Conservation (phyloP, 495 filamentous ascomycete genomes). For the Penicillium alfredii region DNA sequence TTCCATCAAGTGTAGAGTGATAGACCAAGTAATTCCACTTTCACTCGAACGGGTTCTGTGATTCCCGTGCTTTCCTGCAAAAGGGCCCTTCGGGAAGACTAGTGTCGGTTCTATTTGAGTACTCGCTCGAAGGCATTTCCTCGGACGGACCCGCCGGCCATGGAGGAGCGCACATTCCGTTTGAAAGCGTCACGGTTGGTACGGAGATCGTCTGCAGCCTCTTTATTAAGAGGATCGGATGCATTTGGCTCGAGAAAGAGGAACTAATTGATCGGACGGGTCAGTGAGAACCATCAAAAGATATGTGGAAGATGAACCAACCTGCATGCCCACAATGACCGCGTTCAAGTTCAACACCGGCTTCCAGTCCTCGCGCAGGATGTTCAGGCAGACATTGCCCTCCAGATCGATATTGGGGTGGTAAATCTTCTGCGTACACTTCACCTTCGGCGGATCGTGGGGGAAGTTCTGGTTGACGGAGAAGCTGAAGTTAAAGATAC, state of each 20-base stretch:
- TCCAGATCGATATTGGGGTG: slow-evolving; percentile 98
- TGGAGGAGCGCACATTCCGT: slow-evolving; percentile 75
- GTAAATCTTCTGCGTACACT: slow-evolving; percentile 97
- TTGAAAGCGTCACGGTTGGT: slow-evolving; percentile 80
- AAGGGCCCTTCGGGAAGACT: too few relatives aligned
- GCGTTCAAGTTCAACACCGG: slow-evolving; percentile 95
- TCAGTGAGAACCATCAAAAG: slow-evolving; percentile 2
- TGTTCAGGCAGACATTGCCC: slow-evolving; percentile 96
- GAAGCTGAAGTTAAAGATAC: slow-evolving; percentile 84
- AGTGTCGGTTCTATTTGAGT: slow-evolving; percentile 36
- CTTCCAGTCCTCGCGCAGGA: slow-evolving; percentile 97
- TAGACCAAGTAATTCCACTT: too few relatives aligned
- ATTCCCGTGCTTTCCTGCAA: too few relatives aligned
- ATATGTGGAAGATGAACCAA: slow-evolving; percentile 25
- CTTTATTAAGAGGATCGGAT: slow-evolving; percentile 94
- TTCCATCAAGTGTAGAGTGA: slow-evolving; percentile 11
- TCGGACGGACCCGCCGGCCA: slow-evolving; percentile 76
- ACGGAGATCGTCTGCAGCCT: slow-evolving; percentile 89
- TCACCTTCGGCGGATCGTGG: slow-evolving; percentile 96
- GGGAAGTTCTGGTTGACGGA: slow-evolving; percentile 91
- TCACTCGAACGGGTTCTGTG: too few relatives aligned
- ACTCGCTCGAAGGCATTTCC: slow-evolving; percentile 71
- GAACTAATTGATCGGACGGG: slow-evolving; percentile 61
- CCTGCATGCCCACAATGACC: slow-evolving; percentile 91
- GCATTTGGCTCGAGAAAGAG: slow-evolving; percentile 97